Evolutionary conservation across 768 basidiomycete genomes (phyloP).

Genomic region (Suillus variegatus): DNA sequence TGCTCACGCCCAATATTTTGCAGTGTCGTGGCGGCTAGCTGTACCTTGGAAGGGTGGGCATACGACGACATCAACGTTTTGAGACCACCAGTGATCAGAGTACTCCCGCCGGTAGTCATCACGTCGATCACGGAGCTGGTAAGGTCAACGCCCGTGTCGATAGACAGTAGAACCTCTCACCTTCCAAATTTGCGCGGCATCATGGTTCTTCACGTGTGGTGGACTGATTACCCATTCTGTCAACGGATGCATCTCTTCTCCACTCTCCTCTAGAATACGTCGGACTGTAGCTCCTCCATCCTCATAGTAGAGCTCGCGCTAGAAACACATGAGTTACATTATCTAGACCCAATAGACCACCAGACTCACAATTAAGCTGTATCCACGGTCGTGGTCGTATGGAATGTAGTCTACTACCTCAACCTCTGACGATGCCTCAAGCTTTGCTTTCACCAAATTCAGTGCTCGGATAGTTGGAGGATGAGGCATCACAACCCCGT

Average conservation of each 20-base stretch:
- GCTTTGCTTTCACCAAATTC: constrained; percentile 34
- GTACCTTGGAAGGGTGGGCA: constrained; percentile 36
- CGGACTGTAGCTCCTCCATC: constrained; percentile 37
- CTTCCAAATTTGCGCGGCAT: constrained; percentile 29
- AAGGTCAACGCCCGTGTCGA: constrained; percentile 19
- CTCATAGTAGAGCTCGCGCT: constrained; percentile 40
- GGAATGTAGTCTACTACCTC: constrained; percentile 40
- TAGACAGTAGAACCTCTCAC: constrained; percentile 22
- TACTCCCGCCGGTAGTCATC: constrained; percentile 37
- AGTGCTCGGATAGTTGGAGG: constrained; percentile 46
- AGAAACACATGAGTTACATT: not conserved
- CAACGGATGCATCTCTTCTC: constrained; percentile 38
- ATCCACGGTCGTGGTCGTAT: constrained; percentile 35
- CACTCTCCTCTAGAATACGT: constrained; percentile 23
- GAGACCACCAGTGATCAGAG: constrained; percentile 38
- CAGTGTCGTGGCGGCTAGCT: constrained; percentile 39
- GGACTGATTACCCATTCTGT: constrained; percentile 38
- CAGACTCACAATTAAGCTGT: constrained; percentile 33
- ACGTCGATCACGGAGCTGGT: constrained; percentile 30
- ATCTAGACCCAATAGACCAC: not conserved
- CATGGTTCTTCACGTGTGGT: constrained; percentile 25
- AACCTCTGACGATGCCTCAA: constrained; percentile 34
- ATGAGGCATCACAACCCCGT: constrained; percentile 39
- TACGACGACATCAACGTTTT: constrained; percentile 42
- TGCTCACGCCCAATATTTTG: constrained; percentile 34